A percentile compares a stretch with the other conserved stretches of the same genome.
Evolutionary conservation across 768 basidiomycete species (phyloP).

Genomic region (Agaricus subrufescens): DNA sequence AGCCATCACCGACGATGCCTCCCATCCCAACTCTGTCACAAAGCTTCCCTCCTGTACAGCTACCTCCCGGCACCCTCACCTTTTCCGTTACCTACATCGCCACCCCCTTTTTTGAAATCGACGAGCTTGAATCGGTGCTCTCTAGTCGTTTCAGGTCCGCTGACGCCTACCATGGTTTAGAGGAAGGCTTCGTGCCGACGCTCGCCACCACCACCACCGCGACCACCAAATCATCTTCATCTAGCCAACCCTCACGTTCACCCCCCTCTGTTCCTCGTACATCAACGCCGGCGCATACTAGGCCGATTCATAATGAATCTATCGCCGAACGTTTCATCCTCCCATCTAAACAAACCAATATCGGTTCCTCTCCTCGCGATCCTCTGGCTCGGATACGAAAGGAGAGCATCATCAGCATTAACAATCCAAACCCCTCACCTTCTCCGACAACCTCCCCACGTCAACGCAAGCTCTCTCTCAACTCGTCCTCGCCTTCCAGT

Average conservation of each 20-base stretch:
- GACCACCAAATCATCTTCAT: conserved; percentile 1
- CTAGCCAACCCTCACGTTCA: conserved; percentile 16
- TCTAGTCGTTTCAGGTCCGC: conserved; percentile 69
- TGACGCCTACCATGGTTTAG: conserved; percentile 27
- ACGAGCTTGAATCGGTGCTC: conserved; percentile 72
- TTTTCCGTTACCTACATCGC: conserved; percentile 63
- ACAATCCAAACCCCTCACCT: not conserved
- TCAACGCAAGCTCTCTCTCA: conserved; percentile 48
- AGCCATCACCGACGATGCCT: conserved; percentile 7
- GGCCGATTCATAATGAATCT: conserved; percentile 9
- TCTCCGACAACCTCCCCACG: conserved; percentile 23
- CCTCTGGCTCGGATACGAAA: conserved; percentile 9
- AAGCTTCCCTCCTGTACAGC: conserved; percentile 61
- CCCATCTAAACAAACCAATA: conserved; percentile 26
- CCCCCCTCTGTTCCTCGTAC: conserved; percentile 15
- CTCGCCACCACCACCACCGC: conserved; percentile 22
- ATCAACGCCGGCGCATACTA: conserved; percentile 14
- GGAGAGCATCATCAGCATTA: conserved; percentile 4
- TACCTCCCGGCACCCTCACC: conserved; percentile 60
- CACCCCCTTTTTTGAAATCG: conserved; percentile 65
- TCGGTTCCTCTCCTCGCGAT: conserved; percentile 9
- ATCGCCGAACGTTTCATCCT: conserved; percentile 34
- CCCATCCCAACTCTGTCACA: conserved; percentile 49
- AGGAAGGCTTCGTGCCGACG: conserved; percentile 68
- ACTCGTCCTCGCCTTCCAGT: conserved; percentile 24